Conservation (phyloP, 148 eudicot species). For the Limonium bicolor region DNA sequence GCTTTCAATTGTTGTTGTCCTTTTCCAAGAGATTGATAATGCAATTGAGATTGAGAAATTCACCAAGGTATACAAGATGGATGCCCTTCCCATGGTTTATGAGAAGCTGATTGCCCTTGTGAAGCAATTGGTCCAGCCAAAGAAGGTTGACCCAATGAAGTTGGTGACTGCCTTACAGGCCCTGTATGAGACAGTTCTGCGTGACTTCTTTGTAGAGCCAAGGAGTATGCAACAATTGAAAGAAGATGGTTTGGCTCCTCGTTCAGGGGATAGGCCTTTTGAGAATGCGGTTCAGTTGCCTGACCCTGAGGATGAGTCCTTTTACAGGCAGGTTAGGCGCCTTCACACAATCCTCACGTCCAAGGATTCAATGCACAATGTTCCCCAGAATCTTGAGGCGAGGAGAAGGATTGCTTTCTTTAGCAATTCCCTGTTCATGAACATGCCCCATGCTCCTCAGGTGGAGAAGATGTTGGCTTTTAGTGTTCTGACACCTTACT, state of each 20-base stretch:
- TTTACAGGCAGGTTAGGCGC: constrained; percentile 72
- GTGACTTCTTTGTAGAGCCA: constrained; percentile 55
- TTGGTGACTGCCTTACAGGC: constrained; percentile 80
- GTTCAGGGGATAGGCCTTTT: constrained; percentile 41
- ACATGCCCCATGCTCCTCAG: constrained; percentile 97
- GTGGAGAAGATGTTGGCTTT: constrained; percentile 94
- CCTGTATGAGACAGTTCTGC: constrained; percentile 51
- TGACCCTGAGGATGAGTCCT: constrained; percentile 29
- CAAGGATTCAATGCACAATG: constrained; percentile 71
- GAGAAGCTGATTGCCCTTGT: constrained; percentile 50
- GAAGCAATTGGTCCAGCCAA: constrained; percentile 27
- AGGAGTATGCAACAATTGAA: constrained; percentile 36
- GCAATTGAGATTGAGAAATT: constrained; percentile 55
- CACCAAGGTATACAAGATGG: constrained; percentile 59
- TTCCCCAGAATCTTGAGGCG: constrained; percentile 83
- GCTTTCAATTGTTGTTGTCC: constrained; percentile 45
- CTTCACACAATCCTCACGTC: constrained; percentile 72
- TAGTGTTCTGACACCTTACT: constrained; percentile 92
- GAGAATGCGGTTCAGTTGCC: constrained; percentile 76
- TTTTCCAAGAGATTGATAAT: constrained; percentile 79
- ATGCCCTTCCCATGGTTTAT: constrained; percentile 54
- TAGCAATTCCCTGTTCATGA: constrained; percentile 94
- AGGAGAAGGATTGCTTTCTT: constrained; percentile 86
- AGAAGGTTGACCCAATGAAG: constrained; percentile 32
- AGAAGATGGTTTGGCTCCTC: constrained; percentile 75